Evolutionary conservation across 352 stramenopile species (phyloP).

Genomic region (Peronospora destructor): DNA sequence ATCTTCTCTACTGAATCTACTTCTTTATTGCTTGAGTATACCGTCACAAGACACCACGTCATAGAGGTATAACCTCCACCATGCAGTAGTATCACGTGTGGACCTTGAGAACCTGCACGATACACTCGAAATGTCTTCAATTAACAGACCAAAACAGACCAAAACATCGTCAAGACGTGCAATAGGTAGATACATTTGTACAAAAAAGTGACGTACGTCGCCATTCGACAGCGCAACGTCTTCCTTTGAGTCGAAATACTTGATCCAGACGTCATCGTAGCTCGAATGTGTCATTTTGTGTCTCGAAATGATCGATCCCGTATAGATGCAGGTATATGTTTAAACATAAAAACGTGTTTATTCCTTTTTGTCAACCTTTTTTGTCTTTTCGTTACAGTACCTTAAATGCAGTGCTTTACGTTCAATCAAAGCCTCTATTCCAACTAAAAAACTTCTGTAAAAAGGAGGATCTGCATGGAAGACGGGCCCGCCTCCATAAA

Average conservation of each 20-base stretch:
- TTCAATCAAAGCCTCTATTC: too few relatives aligned
- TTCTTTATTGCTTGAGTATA: slow-evolving; percentile 10
- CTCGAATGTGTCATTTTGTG: neutral
- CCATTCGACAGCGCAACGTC: slow-evolving; percentile 57
- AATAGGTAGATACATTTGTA: neutral
- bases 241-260: slow-evolving; percentile 71
- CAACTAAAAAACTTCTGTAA: too few relatives aligned
- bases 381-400: too few relatives aligned
- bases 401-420: too few relatives aligned
- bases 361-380: too few relatives aligned
- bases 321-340: too few relatives aligned
- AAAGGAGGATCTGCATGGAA: too few relatives aligned
- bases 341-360: too few relatives aligned
- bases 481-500: too few relatives aligned
- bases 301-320: neutral
- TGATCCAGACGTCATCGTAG: slow-evolving; percentile 44
- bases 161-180: neutral
- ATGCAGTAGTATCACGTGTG: slow-evolving; percentile 77
- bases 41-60: slow-evolving; percentile 76
- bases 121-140: slow-evolving; percentile 77
- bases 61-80: slow-evolving; percentile 82
- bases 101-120: slow-evolving; percentile 50
- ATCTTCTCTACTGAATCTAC: neutral
- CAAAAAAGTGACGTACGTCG: slow-evolving; percentile 34
- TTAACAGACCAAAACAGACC: neutral